These are phyloP conservation scores for Paramecium sonneborni DNA, from an alignment of 73 alveolate species.

Conservation along the genomic window DNA sequence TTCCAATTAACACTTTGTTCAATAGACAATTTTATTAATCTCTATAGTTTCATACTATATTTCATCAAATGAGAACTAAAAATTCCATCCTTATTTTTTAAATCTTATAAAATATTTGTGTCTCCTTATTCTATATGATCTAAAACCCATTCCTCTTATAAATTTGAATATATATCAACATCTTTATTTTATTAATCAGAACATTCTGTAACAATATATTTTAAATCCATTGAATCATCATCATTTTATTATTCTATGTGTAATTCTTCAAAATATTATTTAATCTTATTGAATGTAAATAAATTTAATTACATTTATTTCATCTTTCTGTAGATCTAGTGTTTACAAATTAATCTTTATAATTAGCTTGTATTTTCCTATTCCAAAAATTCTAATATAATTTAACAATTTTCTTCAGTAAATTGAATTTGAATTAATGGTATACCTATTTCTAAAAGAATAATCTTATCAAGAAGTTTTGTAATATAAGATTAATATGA, in stretches of 20 bases:
- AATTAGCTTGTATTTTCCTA: neutral
- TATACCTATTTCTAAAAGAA: neutral
- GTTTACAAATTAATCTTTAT: neutral
- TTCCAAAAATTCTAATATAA: neutral
- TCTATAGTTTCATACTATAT: neutral
- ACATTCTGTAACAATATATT: neutral
- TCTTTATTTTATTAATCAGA: neutral
- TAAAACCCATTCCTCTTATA: slow-evolving; percentile 1
- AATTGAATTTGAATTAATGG: neutral
- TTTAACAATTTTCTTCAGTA: neutral
- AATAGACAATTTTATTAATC: neutral
- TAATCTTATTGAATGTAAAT: neutral
- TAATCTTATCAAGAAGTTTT: neutral
- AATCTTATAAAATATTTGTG: neutral
- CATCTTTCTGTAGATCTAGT: neutral
- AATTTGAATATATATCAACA: neutral
- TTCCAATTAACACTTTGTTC: neutral
- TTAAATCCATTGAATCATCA: neutral
- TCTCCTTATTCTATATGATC: slow-evolving; percentile 21
- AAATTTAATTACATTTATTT: neutral
- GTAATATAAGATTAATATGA: neutral
- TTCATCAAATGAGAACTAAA: neutral
- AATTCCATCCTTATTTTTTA: neutral
- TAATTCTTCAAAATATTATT: neutral
- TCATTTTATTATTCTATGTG: neutral